Conservation (phyloP, 2,329 filamentous ascomycete genomes). For the Bipolaris bicolor region DNA sequence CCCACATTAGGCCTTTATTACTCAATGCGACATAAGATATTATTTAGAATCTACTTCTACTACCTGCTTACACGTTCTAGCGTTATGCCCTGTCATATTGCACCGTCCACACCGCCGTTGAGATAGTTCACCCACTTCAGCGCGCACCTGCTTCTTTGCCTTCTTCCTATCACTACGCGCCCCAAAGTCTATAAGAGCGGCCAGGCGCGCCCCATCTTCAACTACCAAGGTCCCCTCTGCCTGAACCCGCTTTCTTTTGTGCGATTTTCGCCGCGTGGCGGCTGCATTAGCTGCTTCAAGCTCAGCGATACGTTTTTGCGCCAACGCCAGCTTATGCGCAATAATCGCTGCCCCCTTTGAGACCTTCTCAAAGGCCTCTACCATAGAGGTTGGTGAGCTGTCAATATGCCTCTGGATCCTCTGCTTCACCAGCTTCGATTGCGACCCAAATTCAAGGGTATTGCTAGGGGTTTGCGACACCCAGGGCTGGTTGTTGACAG, state of each 20-base stretch:
- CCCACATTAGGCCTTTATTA: no score
- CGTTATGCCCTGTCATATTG: background rate
- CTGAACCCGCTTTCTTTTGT: background rate
- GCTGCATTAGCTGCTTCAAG: constrained; percentile 11
- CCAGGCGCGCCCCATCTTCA: background rate
- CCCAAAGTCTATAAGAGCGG: background rate
- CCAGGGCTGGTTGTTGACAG: no score
- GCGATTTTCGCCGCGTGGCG: no score
- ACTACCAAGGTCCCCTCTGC: background rate
- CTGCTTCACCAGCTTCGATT: no score
- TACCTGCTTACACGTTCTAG: background rate
- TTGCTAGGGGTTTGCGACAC: no score
- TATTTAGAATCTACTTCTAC: background rate
- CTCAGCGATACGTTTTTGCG: constrained; percentile 17
- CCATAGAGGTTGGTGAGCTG: no score
- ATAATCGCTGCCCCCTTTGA: no score
- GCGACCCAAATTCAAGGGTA: no score
- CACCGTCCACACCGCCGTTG: background rate
- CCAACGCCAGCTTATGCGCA: constrained; percentile 28
- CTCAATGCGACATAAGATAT: no score
- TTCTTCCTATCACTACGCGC: background rate
- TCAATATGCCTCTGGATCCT: no score
- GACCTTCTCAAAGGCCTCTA: no score
- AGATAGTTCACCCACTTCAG: background rate
- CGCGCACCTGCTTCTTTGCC: background rate